Base-by-base conservation (phyloP, 352 stramenopile species). In the Globisporangium canariense region DNA sequence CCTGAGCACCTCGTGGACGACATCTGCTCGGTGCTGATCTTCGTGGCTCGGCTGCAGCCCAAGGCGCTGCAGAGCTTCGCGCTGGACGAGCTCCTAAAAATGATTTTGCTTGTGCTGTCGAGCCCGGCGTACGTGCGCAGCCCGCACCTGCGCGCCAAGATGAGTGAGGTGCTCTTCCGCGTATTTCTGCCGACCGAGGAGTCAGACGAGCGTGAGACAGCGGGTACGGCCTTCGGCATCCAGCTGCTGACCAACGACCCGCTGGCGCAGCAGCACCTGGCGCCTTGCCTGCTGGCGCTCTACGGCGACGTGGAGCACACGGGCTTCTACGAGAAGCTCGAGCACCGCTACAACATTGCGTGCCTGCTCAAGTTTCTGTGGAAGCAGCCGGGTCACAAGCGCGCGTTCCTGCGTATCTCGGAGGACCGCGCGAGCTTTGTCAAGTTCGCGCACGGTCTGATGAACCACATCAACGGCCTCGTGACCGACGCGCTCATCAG, bases 281-380 rank as follows among this genome's bases (percentile, higher is more conserved):
- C 97, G 13, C 97, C 97, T 11, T 98, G 96, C 32, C 76, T 99
- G 3, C 73, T 99, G 41, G 87, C 94, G n/a, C 74, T 99, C 14
- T 99, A 99, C 67, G 97, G 97, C 49, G 97, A 99, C 67, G 97
- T 99, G 0, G 97, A 99, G 68, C 93, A 98, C 53, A 99, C 97
- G 4, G 97, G 97, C 0, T 98, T 98, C 61, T 99, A 99, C 67
- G 97, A 99, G 63, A 98, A 99, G 69, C 96, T 98, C 58, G 88
- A 91, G 56, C 94, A 99, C 68, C 91, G 97, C 1, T 95, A 97
- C 64, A 97, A 99, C 64, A 99, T 99, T 68, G 90, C 92, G 18
- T 97, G 91, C 32, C 71, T 99, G 30, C 79, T 99, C 20, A 98
- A 98, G 67, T 99, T 97, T 73, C 75, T 99, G 28, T 99, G 96